A percentile compares a stretch with the other conserved stretches of the same genome.
Conservation (phyloP, 345 rosid species). For the Citrus hindsii region DNA sequence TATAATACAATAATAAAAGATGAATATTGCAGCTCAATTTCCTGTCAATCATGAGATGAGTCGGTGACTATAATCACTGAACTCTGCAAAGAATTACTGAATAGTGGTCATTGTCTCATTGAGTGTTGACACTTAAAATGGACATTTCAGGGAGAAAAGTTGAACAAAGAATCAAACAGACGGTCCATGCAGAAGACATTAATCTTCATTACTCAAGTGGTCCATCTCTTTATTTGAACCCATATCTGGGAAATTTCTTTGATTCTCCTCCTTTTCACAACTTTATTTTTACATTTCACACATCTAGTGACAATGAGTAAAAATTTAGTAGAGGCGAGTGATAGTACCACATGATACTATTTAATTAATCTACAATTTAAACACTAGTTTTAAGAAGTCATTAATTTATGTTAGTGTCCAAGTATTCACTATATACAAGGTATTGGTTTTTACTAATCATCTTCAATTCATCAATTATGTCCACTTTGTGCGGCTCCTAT, state of each 20-base stretch:
- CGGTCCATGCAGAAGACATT: not conserved
- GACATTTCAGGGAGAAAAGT: not conserved
- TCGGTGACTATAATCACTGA: not conserved
- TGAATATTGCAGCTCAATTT: too few relatives aligned
- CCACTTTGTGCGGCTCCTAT: too few relatives aligned
- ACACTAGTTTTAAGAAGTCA: too few relatives aligned
- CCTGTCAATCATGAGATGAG: too few relatives aligned
- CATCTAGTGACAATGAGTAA: too few relatives aligned
- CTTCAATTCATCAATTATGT: too few relatives aligned
- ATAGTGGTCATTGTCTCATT: not conserved
- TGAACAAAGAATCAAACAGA: not conserved
- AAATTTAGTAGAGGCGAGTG: too few relatives aligned
- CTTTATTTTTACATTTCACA: not conserved
- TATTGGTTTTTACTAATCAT: too few relatives aligned
- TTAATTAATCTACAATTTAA: not conserved
- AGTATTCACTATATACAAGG: too few relatives aligned
- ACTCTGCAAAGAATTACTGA: not conserved
- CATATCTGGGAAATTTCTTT: conserved; percentile 1
- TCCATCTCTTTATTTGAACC: conserved; percentile 12
- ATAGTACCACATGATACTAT: too few relatives aligned
- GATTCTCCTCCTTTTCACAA: not conserved
- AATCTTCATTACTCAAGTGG: conserved; percentile 13
- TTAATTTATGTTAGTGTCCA: too few relatives aligned
- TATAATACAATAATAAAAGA: too few relatives aligned
- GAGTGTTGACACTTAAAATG: not conserved